Conservation (phyloP, 148 eudicot species). For the Cornus suecica region DNA sequence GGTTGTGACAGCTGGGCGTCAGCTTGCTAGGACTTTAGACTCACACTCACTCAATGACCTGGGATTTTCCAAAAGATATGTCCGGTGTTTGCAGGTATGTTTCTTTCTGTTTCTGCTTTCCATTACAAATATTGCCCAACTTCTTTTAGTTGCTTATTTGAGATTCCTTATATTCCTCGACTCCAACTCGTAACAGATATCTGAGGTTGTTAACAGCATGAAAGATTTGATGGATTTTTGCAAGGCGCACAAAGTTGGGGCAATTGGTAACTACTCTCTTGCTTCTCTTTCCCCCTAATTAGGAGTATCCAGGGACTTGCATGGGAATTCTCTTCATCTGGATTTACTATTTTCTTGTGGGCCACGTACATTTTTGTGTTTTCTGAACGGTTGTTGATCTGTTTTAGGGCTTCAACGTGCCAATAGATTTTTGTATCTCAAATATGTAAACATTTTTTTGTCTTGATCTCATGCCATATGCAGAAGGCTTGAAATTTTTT, state of each 20-base stretch:
- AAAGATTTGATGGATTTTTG: constrained; percentile 83
- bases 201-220: constrained; percentile 97
- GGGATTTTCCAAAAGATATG: constrained; percentile 95
- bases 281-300: neutral
- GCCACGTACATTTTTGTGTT: neutral
- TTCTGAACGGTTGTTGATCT: neutral
- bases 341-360: neutral
- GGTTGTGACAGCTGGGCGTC: constrained; percentile 89
- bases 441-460: neutral
- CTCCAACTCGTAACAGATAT: constrained; percentile 52
- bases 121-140: neutral
- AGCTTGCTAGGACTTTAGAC: constrained; percentile 87
- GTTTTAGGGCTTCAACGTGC: neutral
- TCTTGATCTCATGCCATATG: constrained; percentile 12
- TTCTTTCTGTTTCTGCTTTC: neutral
- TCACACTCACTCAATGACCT: constrained; percentile 82
- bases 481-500: constrained; percentile 87
- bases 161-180: neutral
- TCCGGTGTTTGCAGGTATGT: constrained; percentile 86
- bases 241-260: constrained; percentile 69
- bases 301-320: neutral
- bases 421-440: neutral
- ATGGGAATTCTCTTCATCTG: constrained; percentile 1
- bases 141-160: neutral
- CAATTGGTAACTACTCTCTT: constrained; percentile 57